Evolutionary conservation across 306 rosid genomes (phyloP), one percentile per base, ranked within the genome.

Genomic region (Vicia faba): DNA sequence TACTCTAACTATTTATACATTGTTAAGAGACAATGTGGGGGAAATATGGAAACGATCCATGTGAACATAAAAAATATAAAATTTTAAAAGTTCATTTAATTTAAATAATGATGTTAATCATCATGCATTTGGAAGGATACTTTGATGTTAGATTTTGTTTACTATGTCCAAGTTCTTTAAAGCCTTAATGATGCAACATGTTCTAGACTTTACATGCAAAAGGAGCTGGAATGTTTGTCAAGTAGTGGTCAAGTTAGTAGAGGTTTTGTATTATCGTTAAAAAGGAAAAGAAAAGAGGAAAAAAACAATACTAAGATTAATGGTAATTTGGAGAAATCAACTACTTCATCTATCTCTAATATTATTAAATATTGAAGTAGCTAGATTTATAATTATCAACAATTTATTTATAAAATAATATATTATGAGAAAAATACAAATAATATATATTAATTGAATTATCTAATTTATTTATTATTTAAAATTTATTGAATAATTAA

Each of bases 151-250:
- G 71, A 71, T 65, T 73, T 68, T 66, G 65, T 66, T 56, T 43
- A 46, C 60, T 12, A 18, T 64, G 68, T n/a, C 50, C 45, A 41
- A n/a, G 25, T 60, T 13, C 26, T 36, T 18, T 39, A 15, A 61
- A 62, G 70, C 61, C n/a, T 48, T 48, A 71, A 69, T 58, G 64
- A 69, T 69, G 78, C 61, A 12, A 29, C 74, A 73, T 64, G 79
- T 79, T 65, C 57, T 63, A 45, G 13, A 48, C 87, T 80, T 76
- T 80, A 70, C 64, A 62, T 51, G 48, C 74, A 59, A 60, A 71
- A 64, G 68, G 39, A 45, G 56, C 19, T 56, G 51, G 61, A 61
- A 10, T 59, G 15, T 62, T 62, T 40, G n/a, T 20, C 9, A 18
- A 45, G n/a, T 16, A 72, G 57, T 15, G 12, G 35, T 53, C 13